Conservation (phyloP, 495 filamentous ascomycete species). For the Darksidea phi region DNA sequence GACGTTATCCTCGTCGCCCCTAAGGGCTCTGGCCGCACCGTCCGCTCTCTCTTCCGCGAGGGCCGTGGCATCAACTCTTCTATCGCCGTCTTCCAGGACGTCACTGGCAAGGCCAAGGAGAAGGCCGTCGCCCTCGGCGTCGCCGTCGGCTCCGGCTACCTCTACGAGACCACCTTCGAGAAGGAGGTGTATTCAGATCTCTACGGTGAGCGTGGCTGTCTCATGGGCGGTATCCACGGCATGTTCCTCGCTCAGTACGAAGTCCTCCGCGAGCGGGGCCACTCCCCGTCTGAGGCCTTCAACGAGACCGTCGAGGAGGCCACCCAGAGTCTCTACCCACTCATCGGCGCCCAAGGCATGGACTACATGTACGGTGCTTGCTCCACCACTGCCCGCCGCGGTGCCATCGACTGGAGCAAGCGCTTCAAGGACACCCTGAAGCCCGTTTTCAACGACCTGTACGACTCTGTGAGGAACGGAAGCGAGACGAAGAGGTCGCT, state of each 20-base stretch:
- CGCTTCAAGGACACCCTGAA: conserved; percentile 94
- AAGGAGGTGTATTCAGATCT: conserved; percentile 99
- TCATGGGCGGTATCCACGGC: conserved; percentile 99
- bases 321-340: conserved; percentile 93
- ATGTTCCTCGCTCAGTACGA: conserved; percentile 99
- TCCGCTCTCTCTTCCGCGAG: conserved; percentile 95
- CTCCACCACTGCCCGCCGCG: conserved; percentile 96
- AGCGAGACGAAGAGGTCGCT: conserved; percentile 89
- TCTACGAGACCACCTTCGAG: conserved; percentile 99
- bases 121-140: conserved; percentile 96
- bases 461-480: conserved; percentile 84
- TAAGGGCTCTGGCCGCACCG: conserved; percentile 97
- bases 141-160: conserved; percentile 92
- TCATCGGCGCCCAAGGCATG: conserved; percentile 96
- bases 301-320: conserved; percentile 99
- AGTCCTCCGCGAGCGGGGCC: conserved; percentile 96
- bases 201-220: conserved; percentile 98
- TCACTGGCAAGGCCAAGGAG: conserved; percentile 97
- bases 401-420: conserved; percentile 97
- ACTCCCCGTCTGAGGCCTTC: conserved; percentile 97
- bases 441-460: conserved; percentile 95
- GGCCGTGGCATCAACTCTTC: conserved; percentile 99
- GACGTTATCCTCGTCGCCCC: conserved; percentile 99
- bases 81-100: conserved; percentile 97
- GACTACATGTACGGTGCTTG: conserved; percentile 99